Conservation (phyloP, 202 grass and related monocot species). For the Schoenoplectus tabernaemontani region DNA sequence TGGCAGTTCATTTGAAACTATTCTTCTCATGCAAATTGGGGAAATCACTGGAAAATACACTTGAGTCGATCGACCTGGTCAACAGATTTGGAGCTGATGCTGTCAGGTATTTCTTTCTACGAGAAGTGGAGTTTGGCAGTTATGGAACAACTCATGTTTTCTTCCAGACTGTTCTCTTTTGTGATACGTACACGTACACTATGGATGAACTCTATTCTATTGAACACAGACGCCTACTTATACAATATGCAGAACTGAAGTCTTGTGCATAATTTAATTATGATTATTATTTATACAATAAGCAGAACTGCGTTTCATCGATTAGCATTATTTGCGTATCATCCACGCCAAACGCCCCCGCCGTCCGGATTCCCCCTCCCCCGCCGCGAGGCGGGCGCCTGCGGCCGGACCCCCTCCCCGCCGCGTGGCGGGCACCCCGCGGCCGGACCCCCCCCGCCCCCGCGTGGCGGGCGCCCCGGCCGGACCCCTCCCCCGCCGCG, state of each 20-base stretch:
- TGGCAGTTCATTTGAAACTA: conserved; percentile 34
- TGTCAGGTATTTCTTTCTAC: conserved; percentile 93
- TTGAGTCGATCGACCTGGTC: conserved; percentile 88
- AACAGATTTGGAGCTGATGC: conserved; percentile 73
- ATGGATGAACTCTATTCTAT: neutral
- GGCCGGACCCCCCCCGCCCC: no score
- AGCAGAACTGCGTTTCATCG: no score
- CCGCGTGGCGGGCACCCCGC: no score
- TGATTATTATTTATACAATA: neutral
- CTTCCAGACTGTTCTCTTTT: neutral
- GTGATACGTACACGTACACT: neutral
- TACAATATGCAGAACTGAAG: neutral
- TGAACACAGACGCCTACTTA: neutral
- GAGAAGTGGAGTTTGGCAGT: conserved; percentile 91
- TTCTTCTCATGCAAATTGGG: conserved; percentile 77
- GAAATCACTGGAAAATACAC: conserved; percentile 93
- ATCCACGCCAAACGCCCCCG: no score
- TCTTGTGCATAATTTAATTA: neutral
- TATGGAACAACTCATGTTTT: conserved; percentile 25
- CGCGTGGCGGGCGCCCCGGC: no score
- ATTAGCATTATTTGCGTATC: no score
- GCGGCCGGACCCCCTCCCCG: no score
- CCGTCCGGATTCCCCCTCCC: no score
- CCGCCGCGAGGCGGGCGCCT: no score
- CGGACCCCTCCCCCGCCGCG: no score